phyloP scores from a whole-genome alignment of 257 asterid genomes.

The Nicotiana otophora region DNA sequence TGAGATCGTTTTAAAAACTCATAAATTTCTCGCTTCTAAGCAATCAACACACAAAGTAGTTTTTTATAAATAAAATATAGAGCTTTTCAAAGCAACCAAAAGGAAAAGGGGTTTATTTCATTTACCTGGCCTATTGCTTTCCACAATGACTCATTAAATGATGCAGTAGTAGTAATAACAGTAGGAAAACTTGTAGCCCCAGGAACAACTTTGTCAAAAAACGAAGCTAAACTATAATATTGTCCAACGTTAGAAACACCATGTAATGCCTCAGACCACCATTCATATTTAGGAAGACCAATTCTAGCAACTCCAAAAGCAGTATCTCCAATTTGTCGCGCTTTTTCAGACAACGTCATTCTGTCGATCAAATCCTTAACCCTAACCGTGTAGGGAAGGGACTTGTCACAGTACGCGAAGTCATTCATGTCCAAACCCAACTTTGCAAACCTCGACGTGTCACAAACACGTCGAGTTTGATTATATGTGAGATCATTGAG shows the following conservation, averaged over 20 bases:
- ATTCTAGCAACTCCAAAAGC: slow-evolving; percentile 32
- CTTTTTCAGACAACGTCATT: slow-evolving; percentile 38
- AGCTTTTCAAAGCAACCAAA: not conserved
- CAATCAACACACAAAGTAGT: no score
- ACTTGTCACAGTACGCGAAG: slow-evolving; percentile 25
- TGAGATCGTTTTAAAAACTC: no score
- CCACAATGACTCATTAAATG: slow-evolving; percentile 35
- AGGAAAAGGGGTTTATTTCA: not conserved
- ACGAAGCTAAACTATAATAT: slow-evolving; percentile 6
- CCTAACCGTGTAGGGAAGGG: slow-evolving; percentile 21
- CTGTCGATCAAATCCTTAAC: slow-evolving; percentile 41
- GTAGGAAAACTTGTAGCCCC: slow-evolving; percentile 42
- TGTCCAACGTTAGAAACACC: slow-evolving; percentile 34
- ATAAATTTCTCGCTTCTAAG: no score
- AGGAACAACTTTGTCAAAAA: slow-evolving; percentile 16
- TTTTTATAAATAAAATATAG: no score
- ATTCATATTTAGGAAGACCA: slow-evolving; percentile 36
- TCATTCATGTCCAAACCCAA: slow-evolving; percentile 28
- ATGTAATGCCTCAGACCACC: slow-evolving; percentile 67
- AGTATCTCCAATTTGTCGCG: slow-evolving; percentile 29
- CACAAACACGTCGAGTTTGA: slow-evolving; percentile 18
- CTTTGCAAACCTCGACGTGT: slow-evolving; percentile 21
- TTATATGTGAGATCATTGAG: slow-evolving; percentile 4
- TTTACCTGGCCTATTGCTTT: slow-evolving; percentile 31
- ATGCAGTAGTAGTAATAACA: slow-evolving; percentile 26